phyloP scores from a whole-genome alignment of 2,329 filamentous ascomycete genomes.

The Diaporthe australafricana region DNA sequence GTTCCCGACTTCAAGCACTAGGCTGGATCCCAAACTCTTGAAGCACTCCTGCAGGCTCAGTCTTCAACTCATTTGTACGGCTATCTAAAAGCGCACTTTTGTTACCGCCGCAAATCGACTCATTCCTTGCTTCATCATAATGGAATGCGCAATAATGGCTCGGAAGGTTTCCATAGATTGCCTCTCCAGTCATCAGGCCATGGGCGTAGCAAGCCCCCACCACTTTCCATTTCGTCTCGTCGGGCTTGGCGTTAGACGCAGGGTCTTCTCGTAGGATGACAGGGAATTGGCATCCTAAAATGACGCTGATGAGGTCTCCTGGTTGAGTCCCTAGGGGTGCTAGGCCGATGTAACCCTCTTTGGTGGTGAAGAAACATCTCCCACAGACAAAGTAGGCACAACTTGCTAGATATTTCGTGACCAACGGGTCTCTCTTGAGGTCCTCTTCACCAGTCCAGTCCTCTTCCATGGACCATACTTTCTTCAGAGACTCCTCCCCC shows the following conservation, averaged over 20 bases:
- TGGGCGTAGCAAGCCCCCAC: background rate
- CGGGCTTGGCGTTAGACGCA: background rate
- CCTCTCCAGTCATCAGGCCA: background rate
- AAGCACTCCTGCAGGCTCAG: background rate
- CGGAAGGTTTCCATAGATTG: background rate
- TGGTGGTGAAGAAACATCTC: constrained; percentile 9
- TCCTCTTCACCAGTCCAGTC: background rate
- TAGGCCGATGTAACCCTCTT: background rate
- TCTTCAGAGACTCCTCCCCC: background rate
- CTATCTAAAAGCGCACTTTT: background rate
- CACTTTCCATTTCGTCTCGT: background rate
- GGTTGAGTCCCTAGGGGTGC: background rate
- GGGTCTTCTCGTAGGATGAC: background rate
- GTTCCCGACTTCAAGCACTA: background rate
- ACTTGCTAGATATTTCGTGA: background rate
- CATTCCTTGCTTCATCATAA: accelerated
- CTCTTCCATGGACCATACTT: background rate
- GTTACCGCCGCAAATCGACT: background rate
- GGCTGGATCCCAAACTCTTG: background rate
- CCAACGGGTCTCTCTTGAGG: background rate
- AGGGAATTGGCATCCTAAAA: background rate
- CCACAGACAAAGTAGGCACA: background rate
- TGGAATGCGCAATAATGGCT: background rate
- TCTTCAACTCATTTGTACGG: background rate
- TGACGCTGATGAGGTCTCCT: background rate